Percentiles rank a stretch among this genome's conserved stretches.
phyloP scores from a whole-genome alignment of 2,329 filamentous ascomycete genomes.

The Xylariaceae sp. region DNA sequence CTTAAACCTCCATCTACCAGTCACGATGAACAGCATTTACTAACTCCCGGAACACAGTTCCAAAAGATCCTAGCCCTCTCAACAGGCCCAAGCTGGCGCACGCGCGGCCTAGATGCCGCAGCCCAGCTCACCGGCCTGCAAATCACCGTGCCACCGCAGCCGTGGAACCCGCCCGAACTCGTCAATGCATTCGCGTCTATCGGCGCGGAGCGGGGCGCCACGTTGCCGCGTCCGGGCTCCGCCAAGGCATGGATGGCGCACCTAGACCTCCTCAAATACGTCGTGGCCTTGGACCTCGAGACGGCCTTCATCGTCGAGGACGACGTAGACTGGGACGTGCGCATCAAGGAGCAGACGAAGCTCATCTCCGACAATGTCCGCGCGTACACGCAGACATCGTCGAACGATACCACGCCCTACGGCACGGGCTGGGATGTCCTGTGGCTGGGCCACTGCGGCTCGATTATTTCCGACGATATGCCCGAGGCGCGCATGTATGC shows the following conservation, averaged over 20 bases:
- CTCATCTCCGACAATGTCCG: constrained; percentile 32
- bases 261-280: constrained; percentile 29
- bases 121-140: constrained; percentile 32
- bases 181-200: constrained; percentile 29
- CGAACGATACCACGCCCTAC: constrained; percentile 22
- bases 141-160: constrained; percentile 33
- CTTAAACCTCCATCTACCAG: no score
- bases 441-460: constrained; percentile 36
- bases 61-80: constrained; percentile 1
- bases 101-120: constrained; percentile 33
- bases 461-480: constrained; percentile 18
- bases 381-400: constrained; percentile 21
- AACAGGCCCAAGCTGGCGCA: constrained; percentile 33
- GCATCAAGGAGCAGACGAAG: constrained; percentile 30
- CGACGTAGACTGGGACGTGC: constrained; percentile 36
- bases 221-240: constrained; percentile 17
- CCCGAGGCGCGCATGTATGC: constrained; percentile 15
- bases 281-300: constrained; percentile 24
- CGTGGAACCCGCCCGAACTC: constrained; percentile 27
- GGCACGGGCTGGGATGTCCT: constrained; percentile 35
- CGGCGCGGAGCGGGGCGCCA: constrained; percentile 7
- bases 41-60: not conserved
- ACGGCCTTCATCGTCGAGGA: constrained; percentile 34
- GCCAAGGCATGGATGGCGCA: constrained; percentile 31
- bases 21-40: not conserved